A percentile compares a stretch with the other conserved stretches of the same genome.
Evolutionary conservation across 169 alveolate species (phyloP).

Genomic region (Cryptosporidium parvum): DNA sequence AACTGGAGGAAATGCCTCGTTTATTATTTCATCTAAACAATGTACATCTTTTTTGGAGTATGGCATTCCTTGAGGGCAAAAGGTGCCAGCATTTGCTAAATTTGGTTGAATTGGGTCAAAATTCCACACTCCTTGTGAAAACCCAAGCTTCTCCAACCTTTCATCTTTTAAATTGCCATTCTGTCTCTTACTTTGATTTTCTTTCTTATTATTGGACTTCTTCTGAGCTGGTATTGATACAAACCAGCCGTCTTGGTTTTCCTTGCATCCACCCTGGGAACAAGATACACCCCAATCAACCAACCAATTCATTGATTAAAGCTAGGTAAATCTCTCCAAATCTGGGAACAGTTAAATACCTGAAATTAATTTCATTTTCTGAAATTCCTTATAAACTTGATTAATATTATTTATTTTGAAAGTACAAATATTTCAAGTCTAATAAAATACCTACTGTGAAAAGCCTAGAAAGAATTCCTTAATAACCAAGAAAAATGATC

Average conservation of each 20-base stretch:
- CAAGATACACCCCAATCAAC: conserved; percentile 72
- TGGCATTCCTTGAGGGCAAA: neutral
- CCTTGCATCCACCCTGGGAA: conserved; percentile 70
- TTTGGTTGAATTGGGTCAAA: conserved; percentile 40
- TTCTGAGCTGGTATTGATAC: conserved; percentile 19
- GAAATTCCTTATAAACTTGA: neutral
- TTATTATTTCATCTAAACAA: neutral
- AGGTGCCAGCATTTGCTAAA: neutral
- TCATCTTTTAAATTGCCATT: neutral
- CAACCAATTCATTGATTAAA: conserved; percentile 42
- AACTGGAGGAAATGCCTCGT: conserved; percentile 42
- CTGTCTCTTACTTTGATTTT: neutral
- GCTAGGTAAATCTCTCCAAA: neutral
- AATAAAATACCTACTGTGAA: too few relatives aligned
- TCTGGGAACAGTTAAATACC: neutral
- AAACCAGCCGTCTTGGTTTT: conserved; percentile 67
- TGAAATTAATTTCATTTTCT: neutral
- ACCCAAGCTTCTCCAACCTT: neutral
- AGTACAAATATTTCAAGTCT: too few relatives aligned
- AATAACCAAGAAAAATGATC: neutral
- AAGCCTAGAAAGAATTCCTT: neutral
- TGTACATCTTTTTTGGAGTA: neutral
- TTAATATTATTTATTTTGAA: too few relatives aligned
- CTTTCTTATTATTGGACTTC: conserved; percentile 6
- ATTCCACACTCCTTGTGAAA: conserved; percentile 56